Percentiles rank a stretch among this genome's conserved stretches.
Conservation (phyloP, 176 grass and related monocot genomes). For the Bothriochloa decipiens region DNA sequence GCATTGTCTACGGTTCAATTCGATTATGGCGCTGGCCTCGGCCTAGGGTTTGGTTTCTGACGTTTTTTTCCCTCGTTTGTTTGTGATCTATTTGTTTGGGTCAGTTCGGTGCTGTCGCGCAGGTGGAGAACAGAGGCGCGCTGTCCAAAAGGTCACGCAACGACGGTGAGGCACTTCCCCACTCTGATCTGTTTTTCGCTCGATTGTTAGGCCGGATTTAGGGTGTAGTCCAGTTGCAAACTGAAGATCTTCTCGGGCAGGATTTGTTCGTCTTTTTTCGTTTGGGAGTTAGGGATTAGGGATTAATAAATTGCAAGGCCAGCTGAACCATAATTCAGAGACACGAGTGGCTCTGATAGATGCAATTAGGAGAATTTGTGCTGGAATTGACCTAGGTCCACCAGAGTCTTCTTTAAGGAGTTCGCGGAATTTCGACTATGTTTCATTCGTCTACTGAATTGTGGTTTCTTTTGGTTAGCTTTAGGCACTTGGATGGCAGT, state of each 20-base stretch:
- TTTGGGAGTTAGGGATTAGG: background rate
- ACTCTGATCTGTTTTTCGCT: background rate
- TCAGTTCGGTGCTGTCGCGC: constrained; percentile 33
- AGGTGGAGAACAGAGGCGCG: constrained; percentile 79
- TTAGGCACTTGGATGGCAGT: background rate
- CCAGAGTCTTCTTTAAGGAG: background rate
- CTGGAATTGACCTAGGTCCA: background rate
- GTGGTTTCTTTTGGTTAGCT: background rate
- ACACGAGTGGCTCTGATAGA: too few relatives aligned
- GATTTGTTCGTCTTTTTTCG: background rate
- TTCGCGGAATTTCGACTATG: background rate
- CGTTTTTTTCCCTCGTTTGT: background rate
- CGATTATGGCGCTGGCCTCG: background rate
- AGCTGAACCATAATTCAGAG: background rate
- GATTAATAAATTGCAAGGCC: background rate
- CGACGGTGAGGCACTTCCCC: constrained; percentile 55
- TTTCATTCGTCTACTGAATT: background rate
- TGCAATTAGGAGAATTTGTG: background rate
- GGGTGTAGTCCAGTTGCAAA: constrained; percentile 24
- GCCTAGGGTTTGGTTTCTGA: constrained; percentile 19
- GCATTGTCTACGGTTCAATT: background rate
- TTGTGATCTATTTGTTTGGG: constrained; percentile 16
- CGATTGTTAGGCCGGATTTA: background rate
- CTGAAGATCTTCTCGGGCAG: background rate
- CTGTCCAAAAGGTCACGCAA: constrained; percentile 88